Evolutionary conservation across 305 asterid genomes (phyloP), one percentile per base, ranked within the genome.

Genomic region (Solanum hybrid): DNA sequence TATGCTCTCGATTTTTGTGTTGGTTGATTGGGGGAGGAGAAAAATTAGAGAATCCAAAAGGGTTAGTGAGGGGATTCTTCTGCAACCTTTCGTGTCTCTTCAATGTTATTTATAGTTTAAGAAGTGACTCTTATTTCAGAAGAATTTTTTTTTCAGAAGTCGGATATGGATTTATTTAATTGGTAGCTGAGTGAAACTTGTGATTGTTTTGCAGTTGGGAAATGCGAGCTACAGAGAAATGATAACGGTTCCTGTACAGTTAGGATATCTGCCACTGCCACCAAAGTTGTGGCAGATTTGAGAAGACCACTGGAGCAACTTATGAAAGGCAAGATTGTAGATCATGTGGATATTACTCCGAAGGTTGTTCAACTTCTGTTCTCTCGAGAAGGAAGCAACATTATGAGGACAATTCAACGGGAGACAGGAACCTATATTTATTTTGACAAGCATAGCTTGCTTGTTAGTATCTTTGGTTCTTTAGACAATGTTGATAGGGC

Each of bases 381-480:
- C 82, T 91, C 92, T 80, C 91, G 93, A 27, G 94, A 93, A 40
- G 94, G 94, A 17, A 29, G 11, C 12, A 27, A 6, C 22, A 88
- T 93, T 85, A 86, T 88, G 92, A 87, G 42, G 79, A 79, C 40
- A 10, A 42, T 94, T 87, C 96, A 93, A 89, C 90, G 89, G 90
- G 96, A 92, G 88, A 94, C 97, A 4, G 95, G 95, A 66, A 91
- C 96, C 66, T 90, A 91, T 90, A 89, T 97, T 90, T 93, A 92
- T 12, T 95, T 96, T 84, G 98, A 96, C 87, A 94, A 89, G 95
- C 96, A 95, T 64, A 91, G 88, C 92, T 92, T 93, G 87, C 84
- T 87, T 38, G 84, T 95, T 24, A 90, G 98, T 91, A 88, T 97
- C 78, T 97, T 94, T 88, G 99, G 99, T 60, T 46, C 95, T 69